Evolutionary conservation across 106 monocot species (phyloP).

Genomic region (Chionographis japonica): DNA sequence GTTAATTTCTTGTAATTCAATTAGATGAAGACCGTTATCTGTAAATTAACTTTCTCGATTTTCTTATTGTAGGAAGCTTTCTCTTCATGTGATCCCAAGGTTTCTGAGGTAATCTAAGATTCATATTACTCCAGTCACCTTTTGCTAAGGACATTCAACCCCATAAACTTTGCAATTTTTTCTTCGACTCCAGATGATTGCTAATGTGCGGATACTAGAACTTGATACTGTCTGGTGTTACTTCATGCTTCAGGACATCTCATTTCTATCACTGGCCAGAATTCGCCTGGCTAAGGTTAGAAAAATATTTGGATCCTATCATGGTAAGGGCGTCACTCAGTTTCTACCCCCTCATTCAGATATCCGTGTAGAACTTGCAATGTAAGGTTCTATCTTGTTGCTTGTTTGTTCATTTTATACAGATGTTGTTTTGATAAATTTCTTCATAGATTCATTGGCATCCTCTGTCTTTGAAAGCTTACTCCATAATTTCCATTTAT

Average conservation of each 20-base stretch:
- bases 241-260: slow-evolving; percentile 87
- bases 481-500: not conserved
- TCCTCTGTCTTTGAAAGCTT: not conserved
- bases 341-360: slow-evolving; percentile 73
- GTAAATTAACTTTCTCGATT: not conserved
- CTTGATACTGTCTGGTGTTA: slow-evolving; percentile 98
- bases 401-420: not conserved
- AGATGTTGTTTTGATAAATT: not conserved
- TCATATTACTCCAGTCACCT: not conserved
- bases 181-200: slow-evolving; percentile 59
- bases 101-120: slow-evolving; percentile 49
- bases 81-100: slow-evolving; percentile 69
- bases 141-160: not conserved
- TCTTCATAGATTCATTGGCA: not conserved
- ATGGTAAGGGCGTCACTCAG: slow-evolving; percentile 80
- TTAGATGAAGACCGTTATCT: not conserved
- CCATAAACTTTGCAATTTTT: not conserved
- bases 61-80: slow-evolving; percentile 69
- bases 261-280: slow-evolving; percentile 79
- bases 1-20: no score
- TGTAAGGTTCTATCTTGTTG: slow-evolving; percentile 47
- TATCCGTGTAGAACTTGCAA: slow-evolving; percentile 64
- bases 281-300: slow-evolving; percentile 64
- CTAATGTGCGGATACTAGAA: slow-evolving; percentile 93
- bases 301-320: slow-evolving; percentile 76